Evolutionary conservation across 352 stramenopile genomes (phyloP).

Genomic region (Phytopythium delawarense): DNA sequence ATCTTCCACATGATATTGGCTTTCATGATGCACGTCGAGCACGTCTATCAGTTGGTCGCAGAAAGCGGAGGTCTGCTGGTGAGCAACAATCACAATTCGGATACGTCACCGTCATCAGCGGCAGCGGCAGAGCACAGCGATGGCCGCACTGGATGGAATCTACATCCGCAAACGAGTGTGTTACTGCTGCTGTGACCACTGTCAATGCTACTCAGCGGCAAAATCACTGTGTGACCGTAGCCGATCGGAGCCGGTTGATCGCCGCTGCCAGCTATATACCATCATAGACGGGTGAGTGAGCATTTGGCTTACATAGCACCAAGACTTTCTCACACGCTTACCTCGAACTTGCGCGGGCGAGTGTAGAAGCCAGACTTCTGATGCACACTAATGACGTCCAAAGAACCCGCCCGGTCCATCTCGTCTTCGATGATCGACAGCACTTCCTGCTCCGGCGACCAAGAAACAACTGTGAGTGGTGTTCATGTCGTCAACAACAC

Average conservation of each 20-base stretch:
- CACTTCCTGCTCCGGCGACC: constrained; percentile 34
- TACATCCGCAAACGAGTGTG: constrained; percentile 1
- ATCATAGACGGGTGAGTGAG: constrained; percentile 2
- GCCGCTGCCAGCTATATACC: constrained; percentile 70
- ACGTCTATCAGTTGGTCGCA: constrained; percentile 25
- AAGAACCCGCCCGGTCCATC: constrained; percentile 53
- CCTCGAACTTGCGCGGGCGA: constrained; percentile 78
- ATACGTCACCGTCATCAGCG: background rate
- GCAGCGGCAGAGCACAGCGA: background rate
- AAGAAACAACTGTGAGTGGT: background rate
- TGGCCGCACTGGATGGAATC: background rate
- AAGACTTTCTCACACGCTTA: constrained; percentile 10
- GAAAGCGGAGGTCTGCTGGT: constrained; percentile 20
- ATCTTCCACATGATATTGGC: constrained; percentile 27
- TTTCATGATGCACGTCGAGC: constrained; percentile 36
- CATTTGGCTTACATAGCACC: background rate
- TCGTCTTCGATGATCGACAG: constrained; percentile 61
- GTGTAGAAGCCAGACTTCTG: constrained; percentile 73
- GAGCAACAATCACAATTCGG: background rate
- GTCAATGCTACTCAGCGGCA: background rate
- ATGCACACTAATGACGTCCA: constrained; percentile 55
- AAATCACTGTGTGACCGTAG: constrained; percentile 54
- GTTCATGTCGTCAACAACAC: background rate
- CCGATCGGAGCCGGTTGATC: constrained; percentile 81
- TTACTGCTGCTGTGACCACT: background rate